Conservation (phyloP, 768 basidiomycete species). For the Clitopilus passeckerianus region DNA sequence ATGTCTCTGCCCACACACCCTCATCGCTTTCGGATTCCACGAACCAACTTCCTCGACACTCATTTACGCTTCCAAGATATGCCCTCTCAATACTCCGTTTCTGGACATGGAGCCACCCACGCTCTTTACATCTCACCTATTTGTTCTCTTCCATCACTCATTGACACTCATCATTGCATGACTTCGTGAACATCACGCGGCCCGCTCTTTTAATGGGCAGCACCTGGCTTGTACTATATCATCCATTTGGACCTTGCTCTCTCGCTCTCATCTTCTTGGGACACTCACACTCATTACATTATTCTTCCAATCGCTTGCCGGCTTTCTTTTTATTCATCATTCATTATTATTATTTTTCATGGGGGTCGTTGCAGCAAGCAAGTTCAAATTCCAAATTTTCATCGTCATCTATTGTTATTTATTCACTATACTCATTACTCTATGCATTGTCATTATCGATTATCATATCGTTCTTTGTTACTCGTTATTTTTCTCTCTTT, state of each 20-base stretch:
- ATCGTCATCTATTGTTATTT: neutral
- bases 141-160: neutral
- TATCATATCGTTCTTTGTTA: neutral
- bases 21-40: neutral
- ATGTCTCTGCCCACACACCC: no score
- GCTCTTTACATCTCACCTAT: neutral
- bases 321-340: no score
- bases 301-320: neutral
- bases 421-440: neutral
- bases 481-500: neutral
- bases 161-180: neutral
- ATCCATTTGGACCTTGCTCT: neutral
- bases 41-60: neutral
- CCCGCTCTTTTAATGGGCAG: no score
- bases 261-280: neutral
- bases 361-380: no score
- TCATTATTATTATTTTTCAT: no score
- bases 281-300: conserved; percentile 1
- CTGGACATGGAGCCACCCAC: neutral
- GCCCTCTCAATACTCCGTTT: neutral
- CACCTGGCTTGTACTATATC: no score
- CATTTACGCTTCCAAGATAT: no score
- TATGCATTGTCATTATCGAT: neutral
- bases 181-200: no score
- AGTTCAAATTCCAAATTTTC: no score